These are phyloP conservation scores for Ilex aquifolium DNA, from an alignment of 257 asterid species.

Conservation along the genomic window DNA sequence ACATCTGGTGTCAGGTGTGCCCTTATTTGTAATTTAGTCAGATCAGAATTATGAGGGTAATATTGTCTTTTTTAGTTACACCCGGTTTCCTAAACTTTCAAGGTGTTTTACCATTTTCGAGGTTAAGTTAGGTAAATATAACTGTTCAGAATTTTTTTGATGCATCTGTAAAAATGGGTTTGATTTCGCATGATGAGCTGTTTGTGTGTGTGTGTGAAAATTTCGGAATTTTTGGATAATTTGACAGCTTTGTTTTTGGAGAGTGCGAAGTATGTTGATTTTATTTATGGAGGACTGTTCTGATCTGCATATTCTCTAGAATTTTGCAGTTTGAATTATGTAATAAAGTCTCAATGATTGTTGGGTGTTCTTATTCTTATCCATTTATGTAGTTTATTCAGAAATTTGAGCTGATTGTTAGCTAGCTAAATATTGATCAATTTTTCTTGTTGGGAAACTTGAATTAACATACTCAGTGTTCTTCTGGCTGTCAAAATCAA, in stretches of 20 bases:
- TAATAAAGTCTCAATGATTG: constrained; percentile 3
- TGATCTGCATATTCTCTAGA: constrained; percentile 7
- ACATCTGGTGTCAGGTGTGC: no score
- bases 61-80: no score
- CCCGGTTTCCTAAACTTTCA: no score
- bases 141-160: neutral
- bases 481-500: no score
- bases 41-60: no score
- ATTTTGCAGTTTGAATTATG: constrained; percentile 5
- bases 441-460: no score
- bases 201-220: constrained; percentile 7
- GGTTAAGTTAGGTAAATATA: constrained; percentile 29
- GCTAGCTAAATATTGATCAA: no score
- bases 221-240: neutral
- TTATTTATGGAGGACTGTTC: constrained; percentile 2
- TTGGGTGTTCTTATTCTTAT: constrained; percentile 2
- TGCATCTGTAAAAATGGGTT: constrained; percentile 9
- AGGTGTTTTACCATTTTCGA: constrained; percentile 18
- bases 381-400: neutral
- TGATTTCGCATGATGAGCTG: constrained; percentile 7
- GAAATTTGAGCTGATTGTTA: neutral
- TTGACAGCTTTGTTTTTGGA: neutral
- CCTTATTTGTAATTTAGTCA: no score
- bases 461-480: no score
- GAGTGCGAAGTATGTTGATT: neutral